Conservation (phyloP, 2,329 filamentous ascomycete species). For the Rhynchosporium graminicola region DNA sequence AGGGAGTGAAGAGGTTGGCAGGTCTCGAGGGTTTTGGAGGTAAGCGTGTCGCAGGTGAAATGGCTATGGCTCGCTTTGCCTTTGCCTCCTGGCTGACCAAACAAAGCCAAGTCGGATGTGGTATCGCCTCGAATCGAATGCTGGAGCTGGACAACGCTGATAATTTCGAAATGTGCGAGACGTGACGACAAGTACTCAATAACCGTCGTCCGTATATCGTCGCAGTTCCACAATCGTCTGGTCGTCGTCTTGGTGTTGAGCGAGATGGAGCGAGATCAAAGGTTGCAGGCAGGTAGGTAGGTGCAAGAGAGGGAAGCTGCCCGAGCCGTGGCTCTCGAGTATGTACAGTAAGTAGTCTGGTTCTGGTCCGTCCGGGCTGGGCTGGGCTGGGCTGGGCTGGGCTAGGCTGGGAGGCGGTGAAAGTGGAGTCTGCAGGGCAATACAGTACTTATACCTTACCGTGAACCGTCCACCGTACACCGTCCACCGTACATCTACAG, state of each 20-base stretch:
- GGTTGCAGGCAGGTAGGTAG: background rate
- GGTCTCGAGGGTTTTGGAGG: slow-evolving; percentile 11
- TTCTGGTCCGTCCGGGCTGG: background rate
- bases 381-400: background rate
- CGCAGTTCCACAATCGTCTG: background rate
- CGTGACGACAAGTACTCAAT: background rate
- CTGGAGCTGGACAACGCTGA: background rate
- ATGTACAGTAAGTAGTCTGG: background rate
- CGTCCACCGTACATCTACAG: no score
- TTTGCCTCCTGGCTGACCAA: slow-evolving; percentile 8
- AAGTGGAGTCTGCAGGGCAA: background rate
- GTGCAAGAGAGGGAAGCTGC: slow-evolving; percentile 4
- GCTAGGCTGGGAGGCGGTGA: background rate
- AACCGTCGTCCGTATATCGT: background rate
- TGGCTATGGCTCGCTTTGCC: background rate
- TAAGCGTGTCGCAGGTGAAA: slow-evolving; percentile 29
- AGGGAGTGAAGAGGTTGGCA: slow-evolving; percentile 21
- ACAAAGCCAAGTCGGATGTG: background rate
- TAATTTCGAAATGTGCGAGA: background rate
- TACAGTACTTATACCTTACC: no score
- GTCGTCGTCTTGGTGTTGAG: slow-evolving; percentile 10
- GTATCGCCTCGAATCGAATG: no score
- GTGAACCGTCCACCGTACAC: no score
- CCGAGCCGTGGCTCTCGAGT: slow-evolving; percentile 11
- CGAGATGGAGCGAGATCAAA: slow-evolving; percentile 12